Evolutionary conservation across 2,329 filamentous ascomycete genomes (phyloP).

Genomic region (Exophiala viscosa): DNA sequence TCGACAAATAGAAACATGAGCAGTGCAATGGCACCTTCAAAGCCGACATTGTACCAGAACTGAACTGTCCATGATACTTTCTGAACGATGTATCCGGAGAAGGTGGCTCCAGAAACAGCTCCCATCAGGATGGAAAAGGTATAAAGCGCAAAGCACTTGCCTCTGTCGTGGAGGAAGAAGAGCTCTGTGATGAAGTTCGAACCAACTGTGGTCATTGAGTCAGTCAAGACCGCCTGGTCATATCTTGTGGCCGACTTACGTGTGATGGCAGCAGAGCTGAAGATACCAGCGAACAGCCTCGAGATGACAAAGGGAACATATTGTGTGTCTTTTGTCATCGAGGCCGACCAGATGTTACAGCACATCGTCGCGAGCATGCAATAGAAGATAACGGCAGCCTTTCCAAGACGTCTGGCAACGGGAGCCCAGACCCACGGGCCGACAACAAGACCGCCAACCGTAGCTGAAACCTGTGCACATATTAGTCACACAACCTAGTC

Average conservation of each 20-base stretch:
- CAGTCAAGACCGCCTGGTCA: too few relatives aligned
- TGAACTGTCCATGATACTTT: constrained; percentile 12
- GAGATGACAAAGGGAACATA: constrained; percentile 26
- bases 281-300: constrained; percentile 16
- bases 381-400: constrained; percentile 27
- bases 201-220: neutral
- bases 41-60: constrained; percentile 25
- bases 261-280: neutral
- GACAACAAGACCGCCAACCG: constrained; percentile 22
- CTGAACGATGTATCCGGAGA: constrained; percentile 23
- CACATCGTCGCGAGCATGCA: constrained; percentile 20
- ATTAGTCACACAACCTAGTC: neutral
- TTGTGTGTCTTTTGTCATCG: constrained; percentile 28
- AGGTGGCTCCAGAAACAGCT: constrained; percentile 11
- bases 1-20: constrained; percentile 21
- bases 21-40: constrained; percentile 9
- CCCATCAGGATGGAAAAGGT: constrained; percentile 15
- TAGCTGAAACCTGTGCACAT: constrained; percentile 16
- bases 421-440: constrained; percentile 28
- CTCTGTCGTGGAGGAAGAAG: constrained; percentile 29
- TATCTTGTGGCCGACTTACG: neutral
- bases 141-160: constrained; percentile 26
- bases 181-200: constrained; percentile 24
- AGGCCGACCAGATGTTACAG: constrained; percentile 28
- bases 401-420: constrained; percentile 21